phyloP scores from a whole-genome alignment of 1,284 basidiomycete species.

The Ganoderma lingzhi region DNA sequence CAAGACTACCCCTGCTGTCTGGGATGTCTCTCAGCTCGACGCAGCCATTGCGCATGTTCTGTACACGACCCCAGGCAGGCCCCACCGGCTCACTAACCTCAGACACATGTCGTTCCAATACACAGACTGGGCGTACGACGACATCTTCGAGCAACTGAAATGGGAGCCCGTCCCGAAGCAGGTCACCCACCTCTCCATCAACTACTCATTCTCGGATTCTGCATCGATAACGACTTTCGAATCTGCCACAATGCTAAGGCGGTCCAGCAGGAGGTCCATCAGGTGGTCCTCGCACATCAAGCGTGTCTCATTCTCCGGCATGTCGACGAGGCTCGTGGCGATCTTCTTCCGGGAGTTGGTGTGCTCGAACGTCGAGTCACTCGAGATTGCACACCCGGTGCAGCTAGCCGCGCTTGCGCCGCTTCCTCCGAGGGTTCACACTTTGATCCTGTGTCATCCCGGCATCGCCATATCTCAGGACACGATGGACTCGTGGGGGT shows the following conservation, averaged over 20 bases:
- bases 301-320: conserved; percentile 36
- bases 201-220: conserved; percentile 35
- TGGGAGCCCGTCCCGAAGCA: conserved; percentile 42
- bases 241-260: conserved; percentile 7
- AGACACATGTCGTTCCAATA: conserved; percentile 44
- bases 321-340: conserved; percentile 37
- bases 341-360: conserved; percentile 35
- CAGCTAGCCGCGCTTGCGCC: conserved; percentile 27
- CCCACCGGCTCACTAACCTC: conserved; percentile 40
- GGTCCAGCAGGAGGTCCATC: too few relatives aligned
- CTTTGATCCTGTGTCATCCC: conserved; percentile 32
- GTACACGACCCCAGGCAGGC: too few relatives aligned
- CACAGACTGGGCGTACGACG: conserved; percentile 44
- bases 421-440: conserved; percentile 35
- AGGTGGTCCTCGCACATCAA: conserved; percentile 31
- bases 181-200: conserved; percentile 42
- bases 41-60: too few relatives aligned
- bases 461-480: conserved; percentile 13
- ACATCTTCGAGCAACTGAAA: conserved; percentile 44
- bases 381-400: conserved; percentile 35
- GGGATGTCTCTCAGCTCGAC: conserved; percentile 30
- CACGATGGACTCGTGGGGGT: conserved; percentile 29
- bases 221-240: conserved; percentile 23
- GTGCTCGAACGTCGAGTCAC: conserved; percentile 36
- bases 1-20: conserved; percentile 27